phyloP scores from a whole-genome alignment of 768 basidiomycete genomes.

The Lactarius sp. region DNA sequence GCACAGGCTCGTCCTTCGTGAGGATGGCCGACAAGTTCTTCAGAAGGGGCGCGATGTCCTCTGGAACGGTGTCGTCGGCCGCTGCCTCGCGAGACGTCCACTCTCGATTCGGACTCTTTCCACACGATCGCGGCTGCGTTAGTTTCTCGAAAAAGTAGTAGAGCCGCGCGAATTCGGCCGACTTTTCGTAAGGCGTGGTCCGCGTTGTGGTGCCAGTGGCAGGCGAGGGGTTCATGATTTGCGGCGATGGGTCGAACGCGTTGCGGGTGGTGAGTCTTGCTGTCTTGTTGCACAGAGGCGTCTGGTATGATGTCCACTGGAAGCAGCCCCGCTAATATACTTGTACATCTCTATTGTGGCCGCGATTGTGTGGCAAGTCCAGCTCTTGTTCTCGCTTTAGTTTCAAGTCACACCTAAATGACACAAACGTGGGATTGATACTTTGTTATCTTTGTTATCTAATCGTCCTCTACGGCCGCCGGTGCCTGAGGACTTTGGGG shows the following conservation, averaged over 20 bases:
- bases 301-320: background rate
- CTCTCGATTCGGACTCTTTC: background rate
- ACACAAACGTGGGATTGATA: slow-evolving; percentile 3
- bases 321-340: slow-evolving; percentile 8
- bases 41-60: slow-evolving; percentile 25
- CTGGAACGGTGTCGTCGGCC: slow-evolving; percentile 17
- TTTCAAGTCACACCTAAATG: background rate
- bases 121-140: slow-evolving; percentile 16
- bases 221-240: slow-evolving; percentile 7
- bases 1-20: slow-evolving; percentile 13
- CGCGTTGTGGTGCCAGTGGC: background rate
- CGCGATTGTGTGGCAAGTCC: background rate
- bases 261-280: slow-evolving; percentile 3
- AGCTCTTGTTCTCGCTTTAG: slow-evolving; percentile 20
- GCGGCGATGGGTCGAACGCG: background rate
- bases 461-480: background rate
- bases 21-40: slow-evolving; percentile 21
- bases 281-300: background rate
- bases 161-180: slow-evolving; percentile 24
- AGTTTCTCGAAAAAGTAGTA: slow-evolving; percentile 27
- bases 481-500: background rate
- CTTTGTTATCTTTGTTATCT: slow-evolving; percentile 11
- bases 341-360: slow-evolving; percentile 6
- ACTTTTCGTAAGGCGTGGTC: slow-evolving; percentile 6
- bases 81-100: background rate